Evolutionary conservation across 306 rosid species (phyloP), one percentile per base, ranked within the genome.

Genomic region (Arachis stenosperma): DNA sequence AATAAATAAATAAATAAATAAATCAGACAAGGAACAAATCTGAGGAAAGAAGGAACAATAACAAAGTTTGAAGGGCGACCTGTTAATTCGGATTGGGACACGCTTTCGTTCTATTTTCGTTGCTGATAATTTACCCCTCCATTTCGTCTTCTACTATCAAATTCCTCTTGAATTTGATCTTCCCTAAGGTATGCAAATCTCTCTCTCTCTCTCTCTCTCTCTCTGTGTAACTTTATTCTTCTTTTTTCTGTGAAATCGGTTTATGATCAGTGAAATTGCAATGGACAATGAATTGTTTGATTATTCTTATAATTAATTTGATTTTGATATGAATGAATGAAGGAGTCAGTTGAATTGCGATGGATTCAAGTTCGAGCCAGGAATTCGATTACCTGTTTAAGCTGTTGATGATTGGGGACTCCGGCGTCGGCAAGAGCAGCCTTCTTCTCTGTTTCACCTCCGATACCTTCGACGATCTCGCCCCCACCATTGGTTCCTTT

Each of bases 341-440:
- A 61, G 37, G 67, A 46, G n/a, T 50, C 70, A 79, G 82, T 70
- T 63, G 37, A 69, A 69, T 63, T 69, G 30, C 47, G 65, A 93
- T 93, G 98, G 97, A 85, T 68, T 63, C 90, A 29, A 55, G 83
- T 76, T 83, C 89, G 64, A 81, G 39, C 50, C 91, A 85, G 66
- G 97, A 93, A 75, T 90, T 89, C 73, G 97, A 93, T 82, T 90
- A 88, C 80, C 76, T 90, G 88, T 93, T 93, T 71, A 93, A 93
- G 84, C 63, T 93, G 65, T 80, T 93, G 88, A 81, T 93, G 98
- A 90, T 93, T 77, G 97, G 98, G 5, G 98, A 93, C 46, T 93
- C 97, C 0, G 96, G 98, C 46, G 98, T 93, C 70, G 98, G 98
- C 33, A 93, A 93, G 84, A 90, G 96, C 69, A 93, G 96, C 83